Evolutionary conservation across 225 moss, liverwort and hornwort species (phyloP).

Genomic region (Bryoerythrophyllum caledonicum): DNA sequence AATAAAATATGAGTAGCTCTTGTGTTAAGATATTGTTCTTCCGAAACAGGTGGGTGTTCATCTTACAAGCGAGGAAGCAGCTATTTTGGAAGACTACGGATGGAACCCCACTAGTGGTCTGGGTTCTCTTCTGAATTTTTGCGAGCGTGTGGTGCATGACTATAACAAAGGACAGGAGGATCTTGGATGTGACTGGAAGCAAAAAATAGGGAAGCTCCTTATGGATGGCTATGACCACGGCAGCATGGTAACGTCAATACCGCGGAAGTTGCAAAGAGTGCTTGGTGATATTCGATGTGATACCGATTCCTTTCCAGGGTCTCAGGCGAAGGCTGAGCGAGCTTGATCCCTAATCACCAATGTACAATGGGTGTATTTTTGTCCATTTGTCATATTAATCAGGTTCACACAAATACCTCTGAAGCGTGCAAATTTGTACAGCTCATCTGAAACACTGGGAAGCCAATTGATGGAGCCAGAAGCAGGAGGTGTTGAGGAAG

Average conservation of each 20-base stretch:
- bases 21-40: constrained; percentile 19
- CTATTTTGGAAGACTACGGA: constrained; percentile 61
- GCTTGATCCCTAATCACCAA: constrained; percentile 5
- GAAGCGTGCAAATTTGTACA: constrained; percentile 17
- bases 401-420: constrained; percentile 13
- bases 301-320: constrained; percentile 8
- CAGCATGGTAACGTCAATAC: constrained; percentile 50
- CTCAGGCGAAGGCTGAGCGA: constrained; percentile 32
- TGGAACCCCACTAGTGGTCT: constrained; percentile 63
- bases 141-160: constrained; percentile 69
- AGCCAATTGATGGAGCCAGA: constrained; percentile 4
- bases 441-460: constrained; percentile 4
- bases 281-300: constrained; percentile 21
- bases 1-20: constrained; percentile 8
- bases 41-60: constrained; percentile 52
- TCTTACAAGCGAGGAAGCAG: constrained; percentile 50
- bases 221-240: constrained; percentile 67
- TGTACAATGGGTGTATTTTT: constrained; percentile 20
- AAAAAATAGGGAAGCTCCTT: constrained; percentile 71
- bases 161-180: constrained; percentile 67
- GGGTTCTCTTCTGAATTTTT: constrained; percentile 68
- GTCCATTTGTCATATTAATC: constrained; percentile 21
- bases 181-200: constrained; percentile 65
- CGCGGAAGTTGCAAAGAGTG: constrained; percentile 39
- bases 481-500: constrained; percentile 1